Base-by-base conservation (phyloP, 2,329 filamentous ascomycete species). In the Hypoxylon sp. region DNA sequence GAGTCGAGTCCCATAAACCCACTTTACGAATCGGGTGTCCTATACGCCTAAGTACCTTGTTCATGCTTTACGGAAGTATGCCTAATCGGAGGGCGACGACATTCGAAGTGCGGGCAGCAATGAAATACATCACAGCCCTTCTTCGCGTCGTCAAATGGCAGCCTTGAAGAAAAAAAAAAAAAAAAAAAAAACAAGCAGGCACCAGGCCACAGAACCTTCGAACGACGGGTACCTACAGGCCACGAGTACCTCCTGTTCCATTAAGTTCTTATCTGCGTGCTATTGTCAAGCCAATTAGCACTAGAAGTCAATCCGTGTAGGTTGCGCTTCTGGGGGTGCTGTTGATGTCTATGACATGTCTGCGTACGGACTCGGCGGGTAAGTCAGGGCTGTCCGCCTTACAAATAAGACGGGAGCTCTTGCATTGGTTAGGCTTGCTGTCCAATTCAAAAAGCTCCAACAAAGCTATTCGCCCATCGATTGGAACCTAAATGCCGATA, bases 401-500 rank as follows among this genome's bases (percentile, higher is more conserved):
- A 44, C 6, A 19, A 41, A n/a, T 50, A 53, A 26, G 43, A 50
- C 43, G 53, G n/a, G n/a, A n/a, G n/a, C n/a, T 26, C 4, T 26
- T 7, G 4, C 28, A 54, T 41, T 30, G 28, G 30, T 8, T 34
- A 34, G 15, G 17, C 37, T 28, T 51, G 56, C 44, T 32, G 15
- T 24, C 13, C 47, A 49, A 49, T 62, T 57, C 52, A 55, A 67
- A 65, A 62, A 55, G 65, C 24, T 46, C 43, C 37, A 19, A 43
- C 26, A 48, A 37, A 57, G 17, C 44, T 44, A 50, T 49, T 57
- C 48, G 49, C 56, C 48, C 13, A 11, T 55, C 52, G 58, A 65
- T 65, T 65, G 58, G 55, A 28, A 57, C 62, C 59, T 44, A 67
- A 65, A 65, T 65, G 56, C 56, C 65, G 62, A 30, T 48, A 55